Evolutionary conservation across 768 basidiomycete genomes (phyloP), one percentile per base, ranked within the genome.

Genomic region (Sistotremastrum niveocremeum): DNA sequence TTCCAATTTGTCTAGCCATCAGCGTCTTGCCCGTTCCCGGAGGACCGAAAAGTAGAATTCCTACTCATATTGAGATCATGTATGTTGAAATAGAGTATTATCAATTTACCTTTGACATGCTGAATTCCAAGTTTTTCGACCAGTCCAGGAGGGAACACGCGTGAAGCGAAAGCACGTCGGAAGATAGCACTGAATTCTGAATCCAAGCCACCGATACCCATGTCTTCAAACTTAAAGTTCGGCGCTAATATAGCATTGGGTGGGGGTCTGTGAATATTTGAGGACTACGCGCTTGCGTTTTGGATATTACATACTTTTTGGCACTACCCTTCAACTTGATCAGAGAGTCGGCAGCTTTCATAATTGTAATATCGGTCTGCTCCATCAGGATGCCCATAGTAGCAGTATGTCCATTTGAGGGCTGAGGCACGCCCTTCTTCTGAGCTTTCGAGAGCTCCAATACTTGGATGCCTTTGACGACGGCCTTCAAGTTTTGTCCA

Each of bases 201-300:
- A 61, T 99, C 95, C 34, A 99, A 70, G 57, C 95, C 95, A 57
- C 95, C 95, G 56, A 99, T 98, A 11, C 95, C 95, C 94, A 99
- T 98, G 61, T 99, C 95, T 57, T 94, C 87, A 51, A 99, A 99
- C 63, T 95, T 98, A 76, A 99, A 99, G 64, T 97, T 97, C 1
- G 95, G 90, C 0, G 90, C 81, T 7, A 99, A 74, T 54, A 99
- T 94, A 1, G 95, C 90, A 59, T 97, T 98, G 5, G 91, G 79
- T 4, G 90, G 81, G 0, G 87, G 78, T 55, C 89, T 93, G 49
- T 11, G 41, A 3, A 41, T 28, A 34, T 29, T 2, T 6, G n/a
- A 51, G 55, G n/a, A 55, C 20, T 43, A 4, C 44, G 34, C 36
- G 31, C 5, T 9, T 7, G 44, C 9, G 31, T 39, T 45, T 49